Evolutionary conservation across 2,329 filamentous ascomycete species (phyloP).

Genomic region (Arachnomyces sp.): DNA sequence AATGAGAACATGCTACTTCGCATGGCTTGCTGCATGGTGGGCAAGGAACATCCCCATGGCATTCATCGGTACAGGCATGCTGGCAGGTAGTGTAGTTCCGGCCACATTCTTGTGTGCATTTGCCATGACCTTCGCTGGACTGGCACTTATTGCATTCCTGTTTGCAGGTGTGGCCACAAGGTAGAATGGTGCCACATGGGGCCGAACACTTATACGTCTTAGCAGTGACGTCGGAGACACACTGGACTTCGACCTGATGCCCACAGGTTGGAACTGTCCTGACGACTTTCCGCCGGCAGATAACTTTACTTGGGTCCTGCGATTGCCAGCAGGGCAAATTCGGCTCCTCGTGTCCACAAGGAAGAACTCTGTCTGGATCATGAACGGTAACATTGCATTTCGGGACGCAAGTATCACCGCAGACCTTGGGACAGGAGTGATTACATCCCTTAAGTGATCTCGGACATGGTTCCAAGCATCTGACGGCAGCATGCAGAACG

Average conservation of each 20-base stretch:
- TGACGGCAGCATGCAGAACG: conserved; percentile 32
- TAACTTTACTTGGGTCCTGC: conserved; percentile 40
- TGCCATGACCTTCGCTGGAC: conserved; percentile 36
- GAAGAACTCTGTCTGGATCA: conserved; percentile 16
- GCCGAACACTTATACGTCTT: conserved; percentile 40
- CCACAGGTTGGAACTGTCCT: conserved; percentile 47
- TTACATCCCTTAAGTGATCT: conserved; percentile 29
- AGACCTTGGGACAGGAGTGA: conserved; percentile 34
- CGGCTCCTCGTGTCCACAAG: conserved; percentile 24
- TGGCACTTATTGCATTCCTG: conserved; percentile 43
- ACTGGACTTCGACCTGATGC: conserved; percentile 46
- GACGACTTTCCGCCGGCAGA: conserved; percentile 41
- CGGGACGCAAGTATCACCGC: conserved; percentile 33
- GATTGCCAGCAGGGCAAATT: conserved; percentile 28
- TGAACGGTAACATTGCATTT: conserved; percentile 26
- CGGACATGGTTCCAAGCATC: conserved; percentile 35
- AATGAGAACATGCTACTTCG: conserved; percentile 50
- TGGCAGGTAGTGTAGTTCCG: conserved; percentile 46
- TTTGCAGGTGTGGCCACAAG: conserved; percentile 54
- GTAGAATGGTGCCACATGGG: conserved; percentile 38
- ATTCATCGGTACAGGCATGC: conserved; percentile 46
- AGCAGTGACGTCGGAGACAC: conserved; percentile 39
- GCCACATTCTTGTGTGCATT: conserved; percentile 43
- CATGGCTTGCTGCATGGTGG: conserved; percentile 35
- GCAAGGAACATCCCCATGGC: conserved; percentile 40